Evolutionary conservation across 2,329 filamentous ascomycete species (phyloP).

Genomic region (Arthrobotrys iridis): DNA sequence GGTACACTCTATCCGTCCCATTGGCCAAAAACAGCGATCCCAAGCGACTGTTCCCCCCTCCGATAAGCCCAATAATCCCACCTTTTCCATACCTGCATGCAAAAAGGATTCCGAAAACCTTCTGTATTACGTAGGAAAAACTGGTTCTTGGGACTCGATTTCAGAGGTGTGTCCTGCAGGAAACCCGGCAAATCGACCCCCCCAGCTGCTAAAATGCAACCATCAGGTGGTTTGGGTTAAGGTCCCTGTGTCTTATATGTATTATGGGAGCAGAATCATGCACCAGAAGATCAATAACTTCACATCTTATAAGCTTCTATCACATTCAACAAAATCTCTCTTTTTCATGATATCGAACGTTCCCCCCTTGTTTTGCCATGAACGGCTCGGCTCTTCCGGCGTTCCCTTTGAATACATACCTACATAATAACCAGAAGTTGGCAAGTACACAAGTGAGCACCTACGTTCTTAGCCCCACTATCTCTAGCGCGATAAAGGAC

Average conservation of each 20-base stretch:
- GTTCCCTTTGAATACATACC: background rate
- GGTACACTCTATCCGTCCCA: too few relatives aligned
- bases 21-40: background rate
- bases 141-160: constrained; percentile 10
- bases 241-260: too few relatives aligned
- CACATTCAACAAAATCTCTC: background rate
- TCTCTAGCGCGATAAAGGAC: constrained; percentile 25
- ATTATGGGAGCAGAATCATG: too few relatives aligned
- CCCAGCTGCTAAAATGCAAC: background rate
- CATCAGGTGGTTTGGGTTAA: too few relatives aligned
- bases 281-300: too few relatives aligned
- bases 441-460: too few relatives aligned
- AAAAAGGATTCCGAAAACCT: constrained; percentile 6
- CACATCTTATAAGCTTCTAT: too few relatives aligned
- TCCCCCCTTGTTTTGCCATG: constrained; percentile 8
- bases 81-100: constrained; percentile 5
- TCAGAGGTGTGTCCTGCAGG: background rate
- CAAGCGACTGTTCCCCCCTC: background rate
- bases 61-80: background rate
- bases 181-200: background rate
- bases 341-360: background rate
- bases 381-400: background rate
- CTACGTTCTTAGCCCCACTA: too few relatives aligned
- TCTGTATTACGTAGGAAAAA: constrained; percentile 26
- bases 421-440: too few relatives aligned